Evolutionary conservation across 2,329 filamentous ascomycete species (phyloP).

Genomic region (Neofusicoccum umdonicola): DNA sequence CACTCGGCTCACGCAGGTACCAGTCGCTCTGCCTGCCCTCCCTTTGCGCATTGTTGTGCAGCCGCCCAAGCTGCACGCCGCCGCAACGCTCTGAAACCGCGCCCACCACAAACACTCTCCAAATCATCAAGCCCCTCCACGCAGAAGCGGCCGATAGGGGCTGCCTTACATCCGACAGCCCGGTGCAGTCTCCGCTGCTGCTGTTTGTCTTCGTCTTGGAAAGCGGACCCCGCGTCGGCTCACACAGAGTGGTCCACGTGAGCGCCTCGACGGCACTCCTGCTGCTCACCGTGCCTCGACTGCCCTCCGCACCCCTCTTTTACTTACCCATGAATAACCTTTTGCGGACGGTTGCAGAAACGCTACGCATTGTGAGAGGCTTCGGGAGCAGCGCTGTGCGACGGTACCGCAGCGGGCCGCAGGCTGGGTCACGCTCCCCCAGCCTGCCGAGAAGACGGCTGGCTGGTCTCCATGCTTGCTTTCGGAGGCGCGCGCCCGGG

Average conservation of each 20-base stretch:
- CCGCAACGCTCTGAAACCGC: slow-evolving; percentile 9
- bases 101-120: background rate
- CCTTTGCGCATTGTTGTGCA: slow-evolving; percentile 10
- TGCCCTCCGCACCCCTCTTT: background rate
- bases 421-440: background rate
- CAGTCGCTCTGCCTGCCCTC: background rate
- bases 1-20: background rate
- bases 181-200: background rate
- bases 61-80: background rate
- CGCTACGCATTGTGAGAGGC: background rate
- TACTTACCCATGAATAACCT: background rate
- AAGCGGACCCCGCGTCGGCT: background rate
- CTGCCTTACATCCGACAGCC: background rate
- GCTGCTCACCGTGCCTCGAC: too few species aligned
- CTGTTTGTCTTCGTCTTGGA: background rate
- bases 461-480: background rate
- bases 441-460: background rate
- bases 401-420: background rate
- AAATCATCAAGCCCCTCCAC: background rate
- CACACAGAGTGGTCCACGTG: background rate
- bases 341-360: background rate
- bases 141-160: background rate
- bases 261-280: background rate
- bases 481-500: background rate
- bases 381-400: slow-evolving; percentile 1